phyloP scores from a whole-genome alignment of 1,139 yeast species.

The Candida freyschussii region DNA sequence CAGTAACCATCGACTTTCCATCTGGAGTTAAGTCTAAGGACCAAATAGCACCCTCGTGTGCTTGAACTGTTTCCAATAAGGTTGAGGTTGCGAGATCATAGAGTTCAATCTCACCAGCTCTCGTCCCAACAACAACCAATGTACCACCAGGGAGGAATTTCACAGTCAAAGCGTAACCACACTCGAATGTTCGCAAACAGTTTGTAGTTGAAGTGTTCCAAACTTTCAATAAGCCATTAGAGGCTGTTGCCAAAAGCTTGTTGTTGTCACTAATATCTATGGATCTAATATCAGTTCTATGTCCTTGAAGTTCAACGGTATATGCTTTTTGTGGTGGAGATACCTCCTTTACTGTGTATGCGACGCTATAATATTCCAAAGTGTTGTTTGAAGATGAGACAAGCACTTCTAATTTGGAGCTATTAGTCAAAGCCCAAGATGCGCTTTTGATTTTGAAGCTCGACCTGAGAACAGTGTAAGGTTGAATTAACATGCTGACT shows the following conservation, averaged over 20 bases:
- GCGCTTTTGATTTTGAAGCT: slow-evolving; percentile 52
- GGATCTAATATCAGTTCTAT: slow-evolving; percentile 83
- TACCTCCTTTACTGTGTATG: slow-evolving; percentile 45
- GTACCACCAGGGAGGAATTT: slow-evolving; percentile 90
- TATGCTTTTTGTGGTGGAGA: slow-evolving; percentile 45
- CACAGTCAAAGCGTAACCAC: slow-evolving; percentile 83
- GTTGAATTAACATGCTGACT: slow-evolving; percentile 54
- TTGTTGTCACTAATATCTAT: slow-evolving; percentile 79
- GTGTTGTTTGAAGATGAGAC: slow-evolving; percentile 68
- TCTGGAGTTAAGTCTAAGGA: slow-evolving; percentile 81
- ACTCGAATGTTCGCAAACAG: slow-evolving; percentile 81
- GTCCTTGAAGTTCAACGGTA: slow-evolving; percentile 74
- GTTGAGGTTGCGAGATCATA: slow-evolving; percentile 85
- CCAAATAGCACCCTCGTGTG: slow-evolving; percentile 90
- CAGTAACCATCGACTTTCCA: slow-evolving; percentile 82
- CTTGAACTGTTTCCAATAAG: slow-evolving; percentile 63
- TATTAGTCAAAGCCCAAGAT: slow-evolving; percentile 44
- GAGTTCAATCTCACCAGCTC: slow-evolving; percentile 77
- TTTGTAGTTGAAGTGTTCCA: slow-evolving; percentile 77
- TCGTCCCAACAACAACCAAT: slow-evolving; percentile 83
- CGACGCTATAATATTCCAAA: slow-evolving; percentile 60
- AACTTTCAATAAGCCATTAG: slow-evolving; percentile 81
- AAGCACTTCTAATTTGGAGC: slow-evolving; percentile 52
- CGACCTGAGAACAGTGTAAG: slow-evolving; percentile 59
- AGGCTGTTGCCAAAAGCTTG: slow-evolving; percentile 78